These are phyloP conservation scores for Pyrrhoderma noxium DNA, from an alignment of 1,284 basidiomycete genomes.

Conservation along the genomic window DNA sequence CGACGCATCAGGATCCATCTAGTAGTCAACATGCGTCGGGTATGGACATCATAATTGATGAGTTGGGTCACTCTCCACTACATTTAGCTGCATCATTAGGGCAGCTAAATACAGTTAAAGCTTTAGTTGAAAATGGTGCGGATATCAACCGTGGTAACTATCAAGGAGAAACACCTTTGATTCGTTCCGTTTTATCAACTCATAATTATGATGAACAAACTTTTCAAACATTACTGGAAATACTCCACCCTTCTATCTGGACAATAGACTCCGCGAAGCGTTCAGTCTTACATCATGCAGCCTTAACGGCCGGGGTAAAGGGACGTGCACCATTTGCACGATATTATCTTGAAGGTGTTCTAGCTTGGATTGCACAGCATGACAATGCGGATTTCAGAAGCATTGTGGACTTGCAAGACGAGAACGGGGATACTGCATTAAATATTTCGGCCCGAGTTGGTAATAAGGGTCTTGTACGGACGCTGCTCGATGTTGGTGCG, in stretches of 20 bases:
- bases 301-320: constrained; percentile 84
- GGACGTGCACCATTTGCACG: constrained; percentile 80
- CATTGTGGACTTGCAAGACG: constrained; percentile 89
- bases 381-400: constrained; percentile 69
- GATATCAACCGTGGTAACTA: constrained; percentile 89
- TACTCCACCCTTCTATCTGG: constrained; percentile 68
- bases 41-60: constrained; percentile 65
- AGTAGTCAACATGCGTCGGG: too few species aligned
- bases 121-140: constrained; percentile 67
- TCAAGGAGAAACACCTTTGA: constrained; percentile 91
- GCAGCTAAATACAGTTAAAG: constrained; percentile 57
- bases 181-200: constrained; percentile 86
- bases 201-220: constrained; percentile 78
- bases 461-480: constrained; percentile 81
- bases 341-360: constrained; percentile 89
- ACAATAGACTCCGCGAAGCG: constrained; percentile 89
- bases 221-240: constrained; percentile 63
- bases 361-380: constrained; percentile 74
- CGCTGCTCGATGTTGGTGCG: constrained; percentile 89
- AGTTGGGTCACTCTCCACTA: constrained; percentile 90
- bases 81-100: constrained; percentile 91
- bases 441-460: constrained; percentile 95
- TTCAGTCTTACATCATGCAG: constrained; percentile 92
- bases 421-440: constrained; percentile 93
- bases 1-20: constrained; percentile 41